Evolutionary conservation across 2,329 filamentous ascomycete genomes (phyloP), one percentile per base, ranked within the genome.

Genomic region (Aspergillus chevalieri): DNA sequence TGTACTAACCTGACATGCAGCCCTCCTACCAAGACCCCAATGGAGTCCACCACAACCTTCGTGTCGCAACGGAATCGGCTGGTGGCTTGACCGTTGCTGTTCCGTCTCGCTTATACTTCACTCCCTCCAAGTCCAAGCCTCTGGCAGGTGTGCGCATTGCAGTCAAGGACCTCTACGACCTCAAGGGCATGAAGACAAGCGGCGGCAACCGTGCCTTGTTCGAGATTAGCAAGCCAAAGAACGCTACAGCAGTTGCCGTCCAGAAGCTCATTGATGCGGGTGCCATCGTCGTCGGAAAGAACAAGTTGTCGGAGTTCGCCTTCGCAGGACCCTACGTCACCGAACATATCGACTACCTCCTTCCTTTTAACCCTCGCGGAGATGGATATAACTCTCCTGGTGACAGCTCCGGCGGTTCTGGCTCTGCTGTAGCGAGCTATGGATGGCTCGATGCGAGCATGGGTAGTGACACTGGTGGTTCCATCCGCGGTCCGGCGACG

Each of bases 401-500:
- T 3, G 64, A 59, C 2, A 66, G 61, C 1, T 69, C 65, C 0
- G 58, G 64, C 1, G 68, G 67, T 0, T 58, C 60, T n/a, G 66
- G 60, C 1, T 63, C 60, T 36, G 56, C 64, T 0, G 55, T 73
- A 1, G 69, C 67, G 7, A 62, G 65, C 1, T 73, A 73, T 50
- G 61, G 66, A 28, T 73, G 70, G 71, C 59, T 74, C 6, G 70
- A 74, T 49, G 62, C 60, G 21, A 64, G 67, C 6, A 64, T 72
- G 42, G 70, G 70, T 2, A 64, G 69, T 28, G 78, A 41, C 72
- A 71, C 59, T 0, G 59, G 59, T 21, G 59, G 59, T 10, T 61
- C 59, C 22, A 74, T 80, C 36, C 72, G 78, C 15, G 68, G 67
- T 5, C 77, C 78, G 0, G 65, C 73, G 0, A 66, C 74, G 46